Evolutionary conservation across 2,329 filamentous ascomycete species (phyloP), one percentile per base, ranked within the genome.

Genomic region (Claviceps sp.): DNA sequence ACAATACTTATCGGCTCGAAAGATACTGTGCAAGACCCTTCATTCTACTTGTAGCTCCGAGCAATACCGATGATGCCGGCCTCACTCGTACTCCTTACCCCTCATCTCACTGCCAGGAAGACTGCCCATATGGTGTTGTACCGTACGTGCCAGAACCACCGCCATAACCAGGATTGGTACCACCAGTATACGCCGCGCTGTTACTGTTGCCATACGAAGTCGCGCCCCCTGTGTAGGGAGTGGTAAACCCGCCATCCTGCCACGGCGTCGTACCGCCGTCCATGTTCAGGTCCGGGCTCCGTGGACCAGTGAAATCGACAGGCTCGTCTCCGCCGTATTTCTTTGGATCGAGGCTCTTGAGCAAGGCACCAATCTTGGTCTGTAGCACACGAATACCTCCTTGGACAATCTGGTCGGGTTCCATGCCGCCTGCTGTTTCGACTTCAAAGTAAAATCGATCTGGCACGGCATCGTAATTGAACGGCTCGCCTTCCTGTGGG

Each of bases 391-490:
- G 82, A 66, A 98, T 95, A 37, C 89, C 90, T 61, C 88, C 82
- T 60, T 90, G 83, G 49, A 98, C 82, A 59, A 97, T 93, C 55
- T 82, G 78, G 62, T 98, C 91, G 0, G 93, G 91, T 34, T 93
- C 87, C 54, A 97, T 80, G 60, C 83, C 87, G 38, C 93, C 93
- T 39, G 86, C 83, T 46, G 86, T 85, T 68, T 98, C 93, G 46
- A 98, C 85, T 63, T 96, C 89, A 62, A 91, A 86, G 74, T 96
- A 98, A 74, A 96, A 98, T 58, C 80, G 80, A 55, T 75, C 77
- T 5, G 93, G 91, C 22, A 85, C 79, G 9, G 89, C 91, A 60
- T 95, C 85, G 68, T 88, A 97, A 70, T 97, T 83, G 68, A 97
- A 97, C 0, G 83, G 78, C 60, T 94, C 87, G 59, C 88, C 88